Evolutionary conservation across 1,284 basidiomycete genomes (phyloP).

Genomic region (Rhodotorula sp.): DNA sequence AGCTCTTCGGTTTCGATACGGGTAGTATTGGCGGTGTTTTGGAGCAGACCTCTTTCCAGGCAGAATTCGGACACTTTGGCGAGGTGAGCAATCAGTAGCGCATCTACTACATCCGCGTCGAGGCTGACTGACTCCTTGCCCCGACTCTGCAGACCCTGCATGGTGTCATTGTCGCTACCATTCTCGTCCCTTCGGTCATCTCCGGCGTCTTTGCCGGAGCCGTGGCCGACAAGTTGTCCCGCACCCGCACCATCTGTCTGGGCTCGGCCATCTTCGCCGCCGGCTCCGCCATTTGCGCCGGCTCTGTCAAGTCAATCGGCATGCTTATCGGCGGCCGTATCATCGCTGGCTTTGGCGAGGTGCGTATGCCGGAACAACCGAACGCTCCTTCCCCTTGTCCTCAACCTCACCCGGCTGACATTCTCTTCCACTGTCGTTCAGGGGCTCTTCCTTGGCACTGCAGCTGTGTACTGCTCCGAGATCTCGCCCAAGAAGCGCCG

Average conservation of each 20-base stretch:
- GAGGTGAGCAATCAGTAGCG: neutral
- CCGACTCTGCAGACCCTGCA: neutral
- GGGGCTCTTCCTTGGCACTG: slow-evolving; percentile 13
- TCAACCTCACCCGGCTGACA: too few relatives aligned
- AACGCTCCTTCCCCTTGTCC: neutral
- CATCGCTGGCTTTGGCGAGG: slow-evolving; percentile 52
- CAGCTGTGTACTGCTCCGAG: slow-evolving; percentile 12
- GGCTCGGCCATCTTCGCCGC: slow-evolving; percentile 54
- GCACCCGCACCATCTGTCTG: slow-evolving; percentile 56
- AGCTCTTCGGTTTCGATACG: slow-evolving; percentile 17
- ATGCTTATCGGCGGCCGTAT: slow-evolving; percentile 57
- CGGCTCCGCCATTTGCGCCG: slow-evolving; percentile 48
- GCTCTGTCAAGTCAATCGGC: slow-evolving; percentile 45
- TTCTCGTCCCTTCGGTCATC: slow-evolving; percentile 56
- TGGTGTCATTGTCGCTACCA: slow-evolving; percentile 11
- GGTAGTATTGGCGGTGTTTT: slow-evolving; percentile 11
- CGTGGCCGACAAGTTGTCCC: slow-evolving; percentile 57
- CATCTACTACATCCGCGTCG: neutral
- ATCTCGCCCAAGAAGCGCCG: slow-evolving; percentile 5
- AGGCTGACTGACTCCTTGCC: neutral
- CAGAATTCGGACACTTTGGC: neutral
- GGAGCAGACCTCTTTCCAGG: neutral
- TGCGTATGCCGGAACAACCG: neutral
- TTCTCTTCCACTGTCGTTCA: slow-evolving; percentile 24
- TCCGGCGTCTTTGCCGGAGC: slow-evolving; percentile 56